Evolutionary conservation across 768 basidiomycete genomes (phyloP).

Genomic region (Lentinula boryana): DNA sequence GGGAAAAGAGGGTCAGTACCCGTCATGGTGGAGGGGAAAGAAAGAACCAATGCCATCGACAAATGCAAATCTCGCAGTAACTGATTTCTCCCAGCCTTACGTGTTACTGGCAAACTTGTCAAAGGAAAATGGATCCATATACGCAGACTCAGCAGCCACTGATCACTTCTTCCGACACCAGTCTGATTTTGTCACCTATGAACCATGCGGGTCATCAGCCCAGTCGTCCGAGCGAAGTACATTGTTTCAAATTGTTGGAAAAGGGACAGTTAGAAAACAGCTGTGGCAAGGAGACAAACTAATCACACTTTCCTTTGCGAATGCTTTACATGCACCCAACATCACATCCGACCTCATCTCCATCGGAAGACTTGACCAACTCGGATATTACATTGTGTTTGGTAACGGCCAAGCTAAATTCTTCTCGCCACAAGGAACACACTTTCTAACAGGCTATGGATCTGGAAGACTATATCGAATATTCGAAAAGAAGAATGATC

Average conservation of each 20-base stretch:
- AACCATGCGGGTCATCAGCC: not conserved
- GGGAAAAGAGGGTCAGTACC: not conserved
- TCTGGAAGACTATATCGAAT: not conserved
- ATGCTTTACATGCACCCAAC: conserved; percentile 6
- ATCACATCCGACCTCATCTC: conserved; percentile 11
- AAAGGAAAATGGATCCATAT: not conserved
- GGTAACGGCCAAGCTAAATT: not conserved
- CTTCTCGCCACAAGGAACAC: not conserved
- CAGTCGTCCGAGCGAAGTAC: not conserved
- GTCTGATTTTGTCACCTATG: not conserved
- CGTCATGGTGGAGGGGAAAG: not conserved
- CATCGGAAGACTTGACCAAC: conserved; percentile 10
- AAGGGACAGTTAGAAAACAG: too few relatives aligned
- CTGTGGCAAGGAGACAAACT: too few relatives aligned
- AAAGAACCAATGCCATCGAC: not conserved
- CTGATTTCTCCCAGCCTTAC: not conserved
- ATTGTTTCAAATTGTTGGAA: not conserved
- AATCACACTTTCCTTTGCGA: not conserved
- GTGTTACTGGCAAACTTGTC: not conserved
- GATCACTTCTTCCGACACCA: not conserved
- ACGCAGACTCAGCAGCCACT: not conserved
- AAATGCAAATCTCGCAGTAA: not conserved
- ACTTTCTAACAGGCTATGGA: not conserved
- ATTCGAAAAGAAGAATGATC: not conserved
- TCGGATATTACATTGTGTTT: conserved; percentile 1